Evolutionary conservation across 495 filamentous ascomycete species (phyloP), one percentile per base, ranked within the genome.

Genomic region (Apodospora peruviana): DNA sequence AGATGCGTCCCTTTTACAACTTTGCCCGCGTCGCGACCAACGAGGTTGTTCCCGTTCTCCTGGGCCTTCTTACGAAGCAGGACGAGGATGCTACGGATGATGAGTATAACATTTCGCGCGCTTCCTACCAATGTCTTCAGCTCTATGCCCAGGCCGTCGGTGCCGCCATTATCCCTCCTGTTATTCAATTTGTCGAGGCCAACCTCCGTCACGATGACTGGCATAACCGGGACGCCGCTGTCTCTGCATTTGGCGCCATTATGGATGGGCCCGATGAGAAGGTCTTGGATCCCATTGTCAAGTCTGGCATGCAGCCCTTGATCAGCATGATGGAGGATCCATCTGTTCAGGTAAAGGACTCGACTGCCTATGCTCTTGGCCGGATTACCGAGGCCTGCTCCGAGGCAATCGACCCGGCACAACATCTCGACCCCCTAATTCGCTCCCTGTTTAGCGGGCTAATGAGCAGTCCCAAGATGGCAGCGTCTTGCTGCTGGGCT

Each of bases 181-280:
- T 97, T 21, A 79, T 98, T 49, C 59, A 74, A 9, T 97, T 97
- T 61, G 90, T 98, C 42, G 94, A 97, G 71, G 75, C 79, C 55
- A 90, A 97, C 71, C 81, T 97, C 45, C 86, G 90, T 35, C 77
- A 78, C 48, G 88, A 93, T 45, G 88, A 96, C 62, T 98, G 93
- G 93, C 89, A 90, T 60, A 76, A 80, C 50, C 82, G 93, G 25
- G 93, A 98, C 74, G 93, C 93, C 24, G 91, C 93, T 9, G 91
- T 97, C 10, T 94, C 93, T 45, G 90, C 93, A n/a, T 97, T 98
- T 56, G 94, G 93, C 48, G 93, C 90, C 40, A 96, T 98, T 53
- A 96, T 98, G 93, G 93, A 97, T 61, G 93, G 93, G 18, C 93
- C 93, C 1, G 91, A 96, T 35, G 86, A 91, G 62, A 87, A 84